Conservation (phyloP, 78 protist genomes). For the Neovahlkampfia damariscottae region DNA sequence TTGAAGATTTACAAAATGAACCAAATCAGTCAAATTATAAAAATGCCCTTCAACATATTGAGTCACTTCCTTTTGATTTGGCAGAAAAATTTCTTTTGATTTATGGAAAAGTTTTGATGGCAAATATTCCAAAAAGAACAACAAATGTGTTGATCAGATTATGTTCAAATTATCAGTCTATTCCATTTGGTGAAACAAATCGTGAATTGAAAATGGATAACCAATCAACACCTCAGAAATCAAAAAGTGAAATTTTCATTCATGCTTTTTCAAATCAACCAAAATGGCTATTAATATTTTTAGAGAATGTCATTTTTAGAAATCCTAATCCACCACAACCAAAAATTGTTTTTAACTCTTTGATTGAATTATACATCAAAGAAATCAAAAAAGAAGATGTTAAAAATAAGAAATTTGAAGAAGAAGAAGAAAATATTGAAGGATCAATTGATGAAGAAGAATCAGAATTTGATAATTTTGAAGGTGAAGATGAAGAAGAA, state of each 20-base stretch:
- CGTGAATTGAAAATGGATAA: background rate
- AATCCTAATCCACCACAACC: background rate
- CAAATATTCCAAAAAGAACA: slow-evolving; percentile 42
- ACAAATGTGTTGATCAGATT: slow-evolving; percentile 49
- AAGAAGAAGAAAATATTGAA: background rate
- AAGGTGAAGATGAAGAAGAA: background rate
- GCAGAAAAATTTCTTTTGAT: slow-evolving; percentile 39
- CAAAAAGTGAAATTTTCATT: slow-evolving; percentile 61
- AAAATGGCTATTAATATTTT: slow-evolving; percentile 45
- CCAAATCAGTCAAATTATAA: background rate
- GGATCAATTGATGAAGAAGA: background rate
- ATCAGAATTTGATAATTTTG: background rate
- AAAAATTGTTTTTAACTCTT: slow-evolving; percentile 51
- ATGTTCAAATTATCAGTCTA: slow-evolving; percentile 56
- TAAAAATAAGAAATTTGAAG: background rate
- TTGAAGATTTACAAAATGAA: slow-evolving; percentile 47
- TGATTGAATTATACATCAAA: slow-evolving; percentile 68
- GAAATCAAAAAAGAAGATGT: slow-evolving; percentile 7
- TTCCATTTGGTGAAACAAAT: background rate
- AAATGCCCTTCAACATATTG: slow-evolving; percentile 56
- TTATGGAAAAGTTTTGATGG: slow-evolving; percentile 66
- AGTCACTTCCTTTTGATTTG: slow-evolving; percentile 27
- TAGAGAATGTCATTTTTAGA: slow-evolving; percentile 42
- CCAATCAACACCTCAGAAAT: background rate
- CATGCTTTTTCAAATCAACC: slow-evolving; percentile 59